Percentiles rank a stretch among this genome's conserved stretches.
phyloP scores from a whole-genome alignment of 73 alveolate species.

The Paramecium biaurelia region DNA sequence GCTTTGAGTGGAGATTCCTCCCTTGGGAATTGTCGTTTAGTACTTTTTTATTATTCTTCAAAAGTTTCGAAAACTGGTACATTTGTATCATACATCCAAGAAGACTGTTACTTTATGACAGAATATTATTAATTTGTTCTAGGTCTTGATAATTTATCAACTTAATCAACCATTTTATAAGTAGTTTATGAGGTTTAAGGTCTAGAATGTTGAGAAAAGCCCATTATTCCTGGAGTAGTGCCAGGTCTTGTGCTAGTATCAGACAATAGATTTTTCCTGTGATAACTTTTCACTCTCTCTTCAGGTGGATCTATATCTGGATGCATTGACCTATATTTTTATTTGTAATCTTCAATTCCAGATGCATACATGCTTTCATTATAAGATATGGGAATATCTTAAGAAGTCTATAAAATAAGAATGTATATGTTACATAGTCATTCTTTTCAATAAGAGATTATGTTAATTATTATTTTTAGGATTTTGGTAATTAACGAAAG shows the following conservation, averaged over 20 bases:
- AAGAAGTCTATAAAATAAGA: neutral
- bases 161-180: constrained; percentile 29
- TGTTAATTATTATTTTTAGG: neutral
- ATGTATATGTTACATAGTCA: neutral
- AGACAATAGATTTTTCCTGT: neutral
- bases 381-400: neutral
- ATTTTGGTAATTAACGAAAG: neutral
- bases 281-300: constrained; percentile 13
- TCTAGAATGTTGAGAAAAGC: neutral
- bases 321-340: constrained; percentile 12
- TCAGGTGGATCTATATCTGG: constrained; percentile 47
- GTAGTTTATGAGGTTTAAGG: constrained; percentile 40
- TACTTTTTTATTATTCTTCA: constrained; percentile 2
- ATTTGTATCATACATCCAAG: constrained; percentile 15
- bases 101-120: neutral
- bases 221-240: neutral
- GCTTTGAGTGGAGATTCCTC: constrained; percentile 47
- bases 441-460: neutral
- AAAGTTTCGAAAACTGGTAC: constrained; percentile 23
- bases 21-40: neutral
- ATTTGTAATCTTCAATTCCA: neutral
- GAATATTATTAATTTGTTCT: neutral
- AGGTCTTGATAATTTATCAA: constrained; percentile 9
- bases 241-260: constrained; percentile 41
- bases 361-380: constrained; percentile 2